Conservation (phyloP, 306 rosid genomes). For the Parietaria judaica region DNA sequence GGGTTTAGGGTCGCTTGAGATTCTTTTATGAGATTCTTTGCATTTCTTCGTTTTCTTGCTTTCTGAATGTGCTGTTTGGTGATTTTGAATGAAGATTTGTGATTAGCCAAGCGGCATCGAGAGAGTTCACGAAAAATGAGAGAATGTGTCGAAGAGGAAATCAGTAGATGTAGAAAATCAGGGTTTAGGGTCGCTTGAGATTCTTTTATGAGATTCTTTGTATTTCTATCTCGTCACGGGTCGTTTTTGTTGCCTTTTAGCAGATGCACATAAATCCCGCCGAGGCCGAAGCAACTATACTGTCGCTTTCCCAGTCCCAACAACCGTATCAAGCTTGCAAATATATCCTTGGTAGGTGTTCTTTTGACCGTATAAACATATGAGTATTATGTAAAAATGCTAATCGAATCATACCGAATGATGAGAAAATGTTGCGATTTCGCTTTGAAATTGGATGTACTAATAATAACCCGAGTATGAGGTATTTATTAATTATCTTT, state of each 20-base stretch:
- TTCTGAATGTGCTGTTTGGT: not conserved
- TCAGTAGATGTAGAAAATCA: too few species aligned
- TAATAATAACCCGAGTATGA: not conserved
- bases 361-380: not conserved
- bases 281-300: conserved; percentile 66
- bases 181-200: too few species aligned
- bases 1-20: too few species aligned
- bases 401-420: not conserved
- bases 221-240: not conserved
- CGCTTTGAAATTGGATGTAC: not conserved
- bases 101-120: not conserved
- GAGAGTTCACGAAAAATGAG: too few species aligned
- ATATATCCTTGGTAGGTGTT: conserved; percentile 74
- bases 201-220: not conserved
- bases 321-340: conserved; percentile 84
- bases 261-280: conserved; percentile 77
- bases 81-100: not conserved
- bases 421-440: not conserved
- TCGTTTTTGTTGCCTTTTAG: conserved; percentile 19
- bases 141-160: too few species aligned
- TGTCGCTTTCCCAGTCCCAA: conserved; percentile 62
- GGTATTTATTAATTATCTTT: not conserved
- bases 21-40: too few species aligned
- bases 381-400: not conserved
- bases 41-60: too few species aligned